A percentile compares a stretch with the other conserved stretches of the same genome.
Evolutionary conservation across 2,329 filamentous ascomycete genomes (phyloP).

Genomic region (Chaetomium sp.): DNA sequence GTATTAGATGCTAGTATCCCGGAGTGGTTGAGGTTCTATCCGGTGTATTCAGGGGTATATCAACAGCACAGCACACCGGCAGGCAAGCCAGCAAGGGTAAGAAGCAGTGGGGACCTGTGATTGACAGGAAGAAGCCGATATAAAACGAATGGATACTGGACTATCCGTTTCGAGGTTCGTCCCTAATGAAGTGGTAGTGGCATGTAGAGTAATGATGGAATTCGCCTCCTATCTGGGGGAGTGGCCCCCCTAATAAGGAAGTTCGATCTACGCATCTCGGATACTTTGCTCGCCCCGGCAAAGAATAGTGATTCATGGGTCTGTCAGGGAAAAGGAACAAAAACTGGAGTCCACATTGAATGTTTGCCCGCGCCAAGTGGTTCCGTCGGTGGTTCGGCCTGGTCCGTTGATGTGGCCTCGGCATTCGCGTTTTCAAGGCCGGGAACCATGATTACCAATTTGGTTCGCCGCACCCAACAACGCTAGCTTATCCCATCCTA

Average conservation of each 20-base stretch:
- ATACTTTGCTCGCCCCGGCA: background rate
- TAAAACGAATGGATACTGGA: slow-evolving; percentile 12
- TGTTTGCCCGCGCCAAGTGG: slow-evolving; percentile 1
- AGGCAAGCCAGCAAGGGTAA: background rate
- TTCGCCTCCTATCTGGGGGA: slow-evolving; percentile 12
- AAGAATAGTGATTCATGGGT: slow-evolving; percentile 9
- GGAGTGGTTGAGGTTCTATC: background rate
- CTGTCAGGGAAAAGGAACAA: background rate
- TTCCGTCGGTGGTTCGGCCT: background rate
- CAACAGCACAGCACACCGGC: slow-evolving; percentile 14
- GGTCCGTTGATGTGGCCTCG: slow-evolving; percentile 17
- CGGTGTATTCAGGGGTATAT: background rate
- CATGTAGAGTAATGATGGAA: slow-evolving; percentile 8
- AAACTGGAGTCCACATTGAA: slow-evolving; percentile 8
- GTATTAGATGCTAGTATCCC: background rate
- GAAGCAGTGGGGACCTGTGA: background rate
- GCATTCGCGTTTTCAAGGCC: slow-evolving; percentile 24
- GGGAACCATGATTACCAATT: slow-evolving; percentile 14
- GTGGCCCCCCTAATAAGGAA: slow-evolving; percentile 14
- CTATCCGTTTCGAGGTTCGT: slow-evolving; percentile 6
- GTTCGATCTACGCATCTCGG: slow-evolving; percentile 14
- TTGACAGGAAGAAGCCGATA: slow-evolving; percentile 2
- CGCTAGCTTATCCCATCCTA: background rate
- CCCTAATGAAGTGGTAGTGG: background rate
- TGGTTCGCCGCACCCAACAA: background rate